These are phyloP conservation scores for Tieghemostelium lacteum DNA, from an alignment of 78 protist species.

Conservation along the genomic window DNA sequence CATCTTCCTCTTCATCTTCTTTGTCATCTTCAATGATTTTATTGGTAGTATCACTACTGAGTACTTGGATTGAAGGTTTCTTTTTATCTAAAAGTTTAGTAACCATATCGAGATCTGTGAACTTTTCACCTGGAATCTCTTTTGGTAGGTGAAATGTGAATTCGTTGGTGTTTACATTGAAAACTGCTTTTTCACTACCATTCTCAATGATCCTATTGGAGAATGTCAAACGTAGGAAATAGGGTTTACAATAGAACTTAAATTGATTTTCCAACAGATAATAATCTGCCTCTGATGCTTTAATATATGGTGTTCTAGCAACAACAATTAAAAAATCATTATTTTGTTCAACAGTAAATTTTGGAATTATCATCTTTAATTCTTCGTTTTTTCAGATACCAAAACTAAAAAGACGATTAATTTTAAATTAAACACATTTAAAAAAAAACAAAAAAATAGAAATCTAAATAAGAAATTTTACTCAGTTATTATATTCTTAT, in stretches of 20 bases:
- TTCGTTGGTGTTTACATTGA: conserved; percentile 38
- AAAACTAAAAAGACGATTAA: background rate
- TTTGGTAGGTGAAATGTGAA: conserved; percentile 67
- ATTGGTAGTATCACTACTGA: background rate
- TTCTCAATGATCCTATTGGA: conserved; percentile 40
- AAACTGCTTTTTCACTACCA: conserved; percentile 69
- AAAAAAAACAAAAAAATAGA: background rate
- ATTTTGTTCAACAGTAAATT: conserved; percentile 72
- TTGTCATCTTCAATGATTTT: background rate
- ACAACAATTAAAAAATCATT: conserved; percentile 59
- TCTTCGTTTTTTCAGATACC: background rate
- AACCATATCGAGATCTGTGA: conserved; percentile 52
- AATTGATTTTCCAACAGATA: conserved; percentile 52
- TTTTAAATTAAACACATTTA: background rate
- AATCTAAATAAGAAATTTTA: background rate
- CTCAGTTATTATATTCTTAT: too few species aligned
- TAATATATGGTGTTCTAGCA: conserved; percentile 75
- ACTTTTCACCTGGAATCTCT: conserved; percentile 35
- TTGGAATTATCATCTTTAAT: conserved; percentile 59
- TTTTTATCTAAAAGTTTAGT: conserved; percentile 66
- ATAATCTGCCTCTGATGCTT: conserved; percentile 73
- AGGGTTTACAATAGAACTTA: conserved; percentile 77
- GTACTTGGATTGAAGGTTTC: conserved; percentile 12
- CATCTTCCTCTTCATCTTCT: conserved; percentile 14
- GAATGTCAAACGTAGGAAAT: conserved; percentile 61